Conservation (phyloP, 164 flowering plant species). For the Nymphaea colorata region DNA sequence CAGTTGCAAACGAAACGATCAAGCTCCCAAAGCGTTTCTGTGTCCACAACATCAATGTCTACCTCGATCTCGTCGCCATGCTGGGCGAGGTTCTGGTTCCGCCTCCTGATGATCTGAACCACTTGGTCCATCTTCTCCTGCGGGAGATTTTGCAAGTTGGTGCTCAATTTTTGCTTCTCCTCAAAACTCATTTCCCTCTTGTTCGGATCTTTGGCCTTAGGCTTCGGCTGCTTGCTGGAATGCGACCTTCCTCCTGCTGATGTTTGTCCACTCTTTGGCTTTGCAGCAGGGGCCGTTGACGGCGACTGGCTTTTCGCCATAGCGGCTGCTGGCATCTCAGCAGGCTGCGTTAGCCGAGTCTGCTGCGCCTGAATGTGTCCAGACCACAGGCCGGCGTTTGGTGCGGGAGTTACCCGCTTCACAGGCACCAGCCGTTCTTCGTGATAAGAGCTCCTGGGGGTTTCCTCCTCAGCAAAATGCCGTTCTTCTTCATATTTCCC, state of each 20-base stretch:
- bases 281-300: background rate
- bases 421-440: background rate
- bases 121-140: slow-evolving; percentile 59
- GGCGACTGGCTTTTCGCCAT: background rate
- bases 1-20: slow-evolving; percentile 56
- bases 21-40: slow-evolving; percentile 77
- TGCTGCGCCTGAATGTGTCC: background rate
- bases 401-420: background rate
- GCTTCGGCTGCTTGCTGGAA: slow-evolving; percentile 29
- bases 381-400: background rate
- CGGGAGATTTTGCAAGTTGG: slow-evolving; percentile 18
- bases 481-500: slow-evolving; percentile 10
- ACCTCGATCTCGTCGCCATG: slow-evolving; percentile 80
- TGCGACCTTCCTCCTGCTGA: background rate
- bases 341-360: background rate
- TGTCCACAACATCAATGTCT: slow-evolving; percentile 59
- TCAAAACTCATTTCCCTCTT: slow-evolving; percentile 28
- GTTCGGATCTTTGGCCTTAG: slow-evolving; percentile 22
- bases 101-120: slow-evolving; percentile 42
- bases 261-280: background rate
- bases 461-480: slow-evolving; percentile 8
- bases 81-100: slow-evolving; percentile 32
- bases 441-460: slow-evolving; percentile 9
- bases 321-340: background rate
- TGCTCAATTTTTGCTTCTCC: slow-evolving; percentile 35